A percentile compares a stretch with the other conserved stretches of the same genome.
Evolutionary conservation across 768 basidiomycete genomes (phyloP).

Genomic region (Panaeolus papilionaceus): DNA sequence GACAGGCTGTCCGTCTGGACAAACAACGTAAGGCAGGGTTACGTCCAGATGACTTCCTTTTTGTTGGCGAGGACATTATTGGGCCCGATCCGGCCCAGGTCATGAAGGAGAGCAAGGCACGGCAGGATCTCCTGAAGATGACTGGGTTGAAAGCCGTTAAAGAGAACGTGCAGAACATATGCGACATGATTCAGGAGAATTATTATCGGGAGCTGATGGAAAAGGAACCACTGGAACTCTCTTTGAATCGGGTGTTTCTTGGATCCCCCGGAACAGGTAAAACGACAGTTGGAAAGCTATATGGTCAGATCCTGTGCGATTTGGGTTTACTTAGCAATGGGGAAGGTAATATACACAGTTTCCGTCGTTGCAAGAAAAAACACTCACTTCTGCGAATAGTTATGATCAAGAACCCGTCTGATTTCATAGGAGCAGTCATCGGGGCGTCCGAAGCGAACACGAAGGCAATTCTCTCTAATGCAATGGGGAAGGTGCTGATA

Average conservation of each 20-base stretch:
- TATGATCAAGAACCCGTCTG: slow-evolving; percentile 69
- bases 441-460: slow-evolving; percentile 71
- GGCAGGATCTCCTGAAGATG: slow-evolving; percentile 56
- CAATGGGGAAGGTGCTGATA: slow-evolving; percentile 69
- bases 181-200: slow-evolving; percentile 55
- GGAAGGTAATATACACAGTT: slow-evolving; percentile 53
- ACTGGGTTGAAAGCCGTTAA: slow-evolving; percentile 67
- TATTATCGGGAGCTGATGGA: slow-evolving; percentile 66
- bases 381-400: slow-evolving; percentile 44
- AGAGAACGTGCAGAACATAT: slow-evolving; percentile 52
- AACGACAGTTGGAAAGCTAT: slow-evolving; percentile 71
- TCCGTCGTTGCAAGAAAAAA: background rate
- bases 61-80: slow-evolving; percentile 63
- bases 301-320: slow-evolving; percentile 67
- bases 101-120: slow-evolving; percentile 50
- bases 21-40: slow-evolving; percentile 46
- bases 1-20: slow-evolving; percentile 59
- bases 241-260: slow-evolving; percentile 69
- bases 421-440: slow-evolving; percentile 65
- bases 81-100: slow-evolving; percentile 66
- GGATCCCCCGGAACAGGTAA: slow-evolving; percentile 78
- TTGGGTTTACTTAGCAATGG: slow-evolving; percentile 72
- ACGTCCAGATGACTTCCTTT: slow-evolving; percentile 53
- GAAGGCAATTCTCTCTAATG: slow-evolving; percentile 62
- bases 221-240: slow-evolving; percentile 54